Base-by-base conservation (phyloP, 148 eudicot genomes). In the Rhododendron ovatum region DNA sequence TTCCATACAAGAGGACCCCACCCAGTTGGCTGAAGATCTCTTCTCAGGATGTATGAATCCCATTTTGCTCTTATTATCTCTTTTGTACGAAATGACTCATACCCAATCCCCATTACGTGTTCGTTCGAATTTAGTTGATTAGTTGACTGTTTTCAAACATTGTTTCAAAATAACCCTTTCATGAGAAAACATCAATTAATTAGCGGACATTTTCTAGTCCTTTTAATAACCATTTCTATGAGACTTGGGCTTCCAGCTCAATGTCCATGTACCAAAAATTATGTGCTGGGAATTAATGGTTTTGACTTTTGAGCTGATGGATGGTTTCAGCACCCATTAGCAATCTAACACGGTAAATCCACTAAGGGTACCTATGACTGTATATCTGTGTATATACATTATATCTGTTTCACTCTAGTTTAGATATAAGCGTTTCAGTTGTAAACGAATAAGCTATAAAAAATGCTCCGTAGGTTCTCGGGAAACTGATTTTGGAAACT, bases 1-100 rank as follows among this genome's bases (percentile, higher is more conserved):
- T 87, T 80, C 89, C 89, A 0, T 87, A 87, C 89, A 87, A 87
- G 84, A 87, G 89, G 74, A 87, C 89, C 10, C 89, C 89, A 4
- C 89, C 89, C 0, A 87, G 86, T 33, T 87, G 89, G 89, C 86
- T 87, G 80, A 87, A 87, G 84, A 87, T 84, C 74, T 78, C 86
- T 15, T n/a, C 89, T 17, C 86, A 30, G 37, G 89, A 87, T 84
- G 89, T 87, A 37, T 2, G 55, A 45, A 10, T 76, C 22, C 61
- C 18, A 35, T 43, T 33, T 43, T 18, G 28, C 35, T 35, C 71
- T 35, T 11, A 57, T 1, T 17, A 2, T 41, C 12, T 26, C 7
- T 71, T 71, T 14, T 71, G 20, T 5, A 71, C 20, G 41, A 33
- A 71, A 71, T 71, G 39, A 33, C 18, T 30, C 0, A 71, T 30